Conservation (phyloP, 2,329 filamentous ascomycete genomes). For the Stachybotrys elegans region DNA sequence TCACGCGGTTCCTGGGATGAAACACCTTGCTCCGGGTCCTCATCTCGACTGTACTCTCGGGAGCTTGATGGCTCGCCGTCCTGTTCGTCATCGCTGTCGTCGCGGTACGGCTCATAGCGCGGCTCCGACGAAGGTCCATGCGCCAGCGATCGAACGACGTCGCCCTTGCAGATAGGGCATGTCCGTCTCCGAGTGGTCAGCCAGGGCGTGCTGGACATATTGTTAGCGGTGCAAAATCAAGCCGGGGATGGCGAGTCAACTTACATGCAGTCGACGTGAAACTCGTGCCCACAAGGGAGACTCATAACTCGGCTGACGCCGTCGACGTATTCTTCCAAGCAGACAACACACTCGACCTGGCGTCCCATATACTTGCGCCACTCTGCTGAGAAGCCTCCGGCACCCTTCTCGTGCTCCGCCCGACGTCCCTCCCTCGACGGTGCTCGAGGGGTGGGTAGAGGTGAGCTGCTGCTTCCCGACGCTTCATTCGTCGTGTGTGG, state of each 20-base stretch:
- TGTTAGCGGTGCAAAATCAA: constrained; percentile 14
- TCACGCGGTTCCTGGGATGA: constrained; percentile 14
- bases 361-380: constrained; percentile 64
- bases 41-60: constrained; percentile 21
- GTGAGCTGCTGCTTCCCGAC: constrained; percentile 42
- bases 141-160: constrained; percentile 73
- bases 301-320: constrained; percentile 96
- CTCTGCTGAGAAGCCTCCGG: constrained; percentile 37
- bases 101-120: constrained; percentile 50
- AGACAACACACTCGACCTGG: constrained; percentile 89
- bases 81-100: constrained; percentile 43
- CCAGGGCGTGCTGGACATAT: constrained; percentile 74
- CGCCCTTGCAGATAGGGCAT: constrained; percentile 98
- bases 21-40: constrained; percentile 41
- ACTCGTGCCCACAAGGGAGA: constrained; percentile 93
- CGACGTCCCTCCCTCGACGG: constrained; percentile 24
- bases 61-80: constrained; percentile 29
- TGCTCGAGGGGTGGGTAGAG: constrained; percentile 31
- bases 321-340: constrained; percentile 92
- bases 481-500: constrained; percentile 61
- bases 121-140: constrained; percentile 46
- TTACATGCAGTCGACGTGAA: constrained; percentile 98
- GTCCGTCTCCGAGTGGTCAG: constrained; percentile 89
- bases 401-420: constrained; percentile 44
- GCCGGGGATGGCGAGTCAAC: constrained; percentile 32